phyloP scores from a whole-genome alignment of 257 asterid genomes.

The Orobanche coerulescens region DNA sequence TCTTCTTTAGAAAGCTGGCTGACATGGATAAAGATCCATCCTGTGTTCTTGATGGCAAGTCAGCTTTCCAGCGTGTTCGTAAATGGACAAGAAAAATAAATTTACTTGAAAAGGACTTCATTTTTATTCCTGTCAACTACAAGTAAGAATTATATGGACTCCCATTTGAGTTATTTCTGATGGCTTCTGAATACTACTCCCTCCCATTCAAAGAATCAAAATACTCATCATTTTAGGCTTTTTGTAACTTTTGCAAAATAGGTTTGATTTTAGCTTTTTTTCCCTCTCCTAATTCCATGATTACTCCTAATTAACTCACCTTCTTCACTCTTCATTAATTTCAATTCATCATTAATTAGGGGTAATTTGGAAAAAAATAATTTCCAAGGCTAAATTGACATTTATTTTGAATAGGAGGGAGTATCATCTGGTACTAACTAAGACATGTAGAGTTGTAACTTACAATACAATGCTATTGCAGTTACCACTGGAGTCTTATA shows the following conservation, averaged over 20 bases:
- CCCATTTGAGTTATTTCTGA: constrained; percentile 17
- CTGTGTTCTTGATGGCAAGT: constrained; percentile 74
- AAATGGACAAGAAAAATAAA: constrained; percentile 96
- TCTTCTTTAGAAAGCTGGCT: constrained; percentile 90
- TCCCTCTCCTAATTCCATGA: too few species aligned
- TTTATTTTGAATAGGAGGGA: too few species aligned
- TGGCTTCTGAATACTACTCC: constrained; percentile 22
- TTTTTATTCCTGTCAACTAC: constrained; percentile 88
- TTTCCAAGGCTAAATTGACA: too few species aligned
- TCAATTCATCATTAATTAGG: too few species aligned
- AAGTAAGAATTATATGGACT: constrained; percentile 47
- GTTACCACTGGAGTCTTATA: constrained; percentile 93
- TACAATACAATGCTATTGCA: constrained; percentile 35
- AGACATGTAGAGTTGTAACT: constrained; percentile 22
- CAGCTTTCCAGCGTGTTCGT: constrained; percentile 91
- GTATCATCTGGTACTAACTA: constrained; percentile 22
- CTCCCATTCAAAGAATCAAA: too few species aligned
- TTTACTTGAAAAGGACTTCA: constrained; percentile 79
- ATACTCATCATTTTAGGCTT: too few species aligned
- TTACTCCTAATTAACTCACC: too few species aligned
- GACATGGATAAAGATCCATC: constrained; percentile 92
- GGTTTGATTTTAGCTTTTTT: too few species aligned
- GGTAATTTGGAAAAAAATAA: too few species aligned
- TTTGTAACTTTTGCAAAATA: too few species aligned
- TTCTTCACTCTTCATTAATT: too few species aligned